Evolutionary conservation across 2,329 filamentous ascomycete genomes (phyloP), one percentile per base, ranked within the genome.

Genomic region (Emergomyces pasteurianus): DNA sequence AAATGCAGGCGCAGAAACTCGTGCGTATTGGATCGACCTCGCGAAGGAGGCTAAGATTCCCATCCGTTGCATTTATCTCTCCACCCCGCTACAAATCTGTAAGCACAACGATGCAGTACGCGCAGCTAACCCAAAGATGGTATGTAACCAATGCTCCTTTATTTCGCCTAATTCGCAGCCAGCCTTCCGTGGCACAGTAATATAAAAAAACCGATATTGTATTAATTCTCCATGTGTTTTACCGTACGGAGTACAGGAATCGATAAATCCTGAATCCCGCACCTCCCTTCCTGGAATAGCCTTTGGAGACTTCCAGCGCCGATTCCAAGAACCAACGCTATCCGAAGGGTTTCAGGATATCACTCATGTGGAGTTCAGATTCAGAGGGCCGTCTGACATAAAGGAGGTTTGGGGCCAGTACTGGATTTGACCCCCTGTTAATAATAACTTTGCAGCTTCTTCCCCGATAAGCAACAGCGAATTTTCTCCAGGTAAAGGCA

Each of bases 101-200:
- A 85, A 91, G 71, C 94, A 99, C 76, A 99, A 99, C 70, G 89
- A 95, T 70, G 84, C 83, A 1, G 89, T 95, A 56, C 83, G 94
- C 63, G 84, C 90, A 1, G 77, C 92, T 65, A 83, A 79, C 64
- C 71, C 72, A 58, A 66, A 69, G 55, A 61, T 75, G 36, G 74
- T 77, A 68, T 53, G 72, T 70, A 46, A 56, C 68, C 58, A n/a
- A 49, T 28, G 14, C 26, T 14, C 21, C 46, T 34, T 10, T 38
- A 40, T 53, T 42, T 43, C 21, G 12, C 52, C 42, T 26, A 18
- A 26, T 31, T 34, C 21, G 14, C 42, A 52, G 18, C 9, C 49
- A 6, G 7, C 9, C 42, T 46, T 21, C 9, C 2, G 16, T n/a
- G 42, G 16, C 16, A 21, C 16, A 16, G 18, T 21, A 31, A 31